These are phyloP conservation scores for Xylaria scruposa DNA, from an alignment of 495 filamentous ascomycete genomes.

Conservation along the genomic window DNA sequence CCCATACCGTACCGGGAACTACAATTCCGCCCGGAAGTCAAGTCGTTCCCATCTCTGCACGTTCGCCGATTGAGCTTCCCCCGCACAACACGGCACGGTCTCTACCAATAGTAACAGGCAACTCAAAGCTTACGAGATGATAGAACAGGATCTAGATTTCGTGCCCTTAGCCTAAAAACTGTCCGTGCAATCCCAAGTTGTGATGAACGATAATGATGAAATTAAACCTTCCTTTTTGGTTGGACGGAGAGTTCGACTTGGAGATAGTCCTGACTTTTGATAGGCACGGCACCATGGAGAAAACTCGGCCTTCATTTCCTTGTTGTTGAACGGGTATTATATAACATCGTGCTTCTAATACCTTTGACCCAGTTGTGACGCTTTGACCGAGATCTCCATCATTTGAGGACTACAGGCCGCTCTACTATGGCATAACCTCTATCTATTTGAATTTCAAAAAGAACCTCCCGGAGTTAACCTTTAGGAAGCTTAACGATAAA, in stretches of 20 bases:
- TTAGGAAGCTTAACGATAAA: neutral
- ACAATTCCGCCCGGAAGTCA: neutral
- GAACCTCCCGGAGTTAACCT: neutral
- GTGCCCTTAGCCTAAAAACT: neutral
- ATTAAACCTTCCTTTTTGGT: neutral
- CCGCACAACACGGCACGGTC: neutral
- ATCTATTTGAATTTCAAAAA: neutral
- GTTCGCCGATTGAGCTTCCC: neutral
- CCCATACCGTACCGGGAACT: neutral
- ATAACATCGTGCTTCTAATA: neutral
- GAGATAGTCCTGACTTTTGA: neutral
- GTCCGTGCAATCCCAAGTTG: neutral
- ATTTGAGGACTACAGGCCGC: neutral
- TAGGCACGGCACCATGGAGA: neutral
- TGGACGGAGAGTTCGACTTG: neutral
- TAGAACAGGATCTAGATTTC: neutral
- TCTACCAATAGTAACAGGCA: neutral
- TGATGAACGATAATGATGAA: neutral
- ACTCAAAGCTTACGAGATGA: neutral
- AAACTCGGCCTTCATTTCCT: neutral
- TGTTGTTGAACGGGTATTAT: neutral
- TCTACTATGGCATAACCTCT: neutral
- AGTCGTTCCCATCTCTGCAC: neutral
- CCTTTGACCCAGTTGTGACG: neutral
- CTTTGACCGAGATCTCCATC: neutral